Evolutionary conservation across 257 asterid genomes (phyloP), one percentile per base, ranked within the genome.

Genomic region (Nicotiana otophora): DNA sequence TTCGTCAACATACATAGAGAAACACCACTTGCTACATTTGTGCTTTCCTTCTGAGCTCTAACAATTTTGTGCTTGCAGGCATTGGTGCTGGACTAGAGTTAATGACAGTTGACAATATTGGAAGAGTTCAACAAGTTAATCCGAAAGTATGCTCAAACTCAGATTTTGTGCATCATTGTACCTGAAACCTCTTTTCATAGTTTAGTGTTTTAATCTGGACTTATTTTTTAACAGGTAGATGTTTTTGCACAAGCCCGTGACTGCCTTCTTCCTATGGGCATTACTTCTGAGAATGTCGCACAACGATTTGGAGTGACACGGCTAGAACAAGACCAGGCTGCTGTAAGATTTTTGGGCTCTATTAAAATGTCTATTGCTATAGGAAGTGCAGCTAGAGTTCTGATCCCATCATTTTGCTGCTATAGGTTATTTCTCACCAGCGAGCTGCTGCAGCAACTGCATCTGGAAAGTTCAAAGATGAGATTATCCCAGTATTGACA

Each of bases 51-150:
- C n/a, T 61, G 12, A 23, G 19, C 19, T 80, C 39, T 78, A 17
- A 17, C 36, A 81, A 31, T 51, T 77, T 5, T 85, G 61, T 55
- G 63, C 53, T 6, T 83, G 55, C 88, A 95, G 98, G 98, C 78
- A 91, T 95, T 87, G 98, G 91, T 16, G 98, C 98, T 85, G 98
- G 98, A 83, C 15, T 95, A 88, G 98, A 95, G 91, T 92, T 92
- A 54, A 95, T 95, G 98, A 79, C 94, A 5, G 86, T 90, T n/a
- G 97, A 93, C 88, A 65, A 70, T 77, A 85, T 85, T 9, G 90
- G 78, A 63, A 31, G 28, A 53, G 17, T 89, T 28, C 63, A 74
- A 65, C 68, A 83, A 5, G 76, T 74, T 77, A 91, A 91, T 83
- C 94, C 98, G 23, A 92, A 86, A 86, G 98, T 94, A 87, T 17